Evolutionary conservation across 371 early-diverging fungal genomes (phyloP).

Genomic region (Mortierella sp.): DNA sequence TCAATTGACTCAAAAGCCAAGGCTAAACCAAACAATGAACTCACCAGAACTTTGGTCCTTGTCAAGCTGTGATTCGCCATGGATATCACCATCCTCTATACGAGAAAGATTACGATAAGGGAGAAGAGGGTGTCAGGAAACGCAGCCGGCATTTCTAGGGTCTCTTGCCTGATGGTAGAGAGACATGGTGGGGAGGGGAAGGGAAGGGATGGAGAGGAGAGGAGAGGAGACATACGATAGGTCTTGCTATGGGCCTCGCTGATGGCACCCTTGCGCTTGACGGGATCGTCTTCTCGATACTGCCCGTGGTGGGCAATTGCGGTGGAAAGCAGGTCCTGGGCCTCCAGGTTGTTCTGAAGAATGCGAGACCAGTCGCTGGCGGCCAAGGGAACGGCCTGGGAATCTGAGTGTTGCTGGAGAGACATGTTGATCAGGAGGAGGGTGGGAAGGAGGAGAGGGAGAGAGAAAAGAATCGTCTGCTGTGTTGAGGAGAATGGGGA

Average conservation of each 20-base stretch:
- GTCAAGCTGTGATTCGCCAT: constrained; percentile 9
- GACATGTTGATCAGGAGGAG: constrained; percentile 21
- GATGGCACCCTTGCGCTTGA: constrained; percentile 33
- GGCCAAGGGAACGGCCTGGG: constrained; percentile 18
- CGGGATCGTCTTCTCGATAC: constrained; percentile 39
- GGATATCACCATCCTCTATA: constrained; percentile 6
- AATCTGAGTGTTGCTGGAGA: constrained; percentile 26
- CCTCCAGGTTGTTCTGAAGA: constrained; percentile 27
- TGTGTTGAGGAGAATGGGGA: neutral
- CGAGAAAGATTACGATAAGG: too few relatives aligned
- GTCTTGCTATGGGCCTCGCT: constrained; percentile 1
- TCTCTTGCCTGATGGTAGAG: too few relatives aligned
- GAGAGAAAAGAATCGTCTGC: neutral
- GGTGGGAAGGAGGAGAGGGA: neutral
- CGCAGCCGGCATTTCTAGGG: too few relatives aligned
- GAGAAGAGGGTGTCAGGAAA: too few relatives aligned
- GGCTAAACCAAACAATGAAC: neutral
- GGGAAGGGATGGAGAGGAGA: neutral
- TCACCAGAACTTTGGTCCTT: constrained; percentile 44
- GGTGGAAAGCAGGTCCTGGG: constrained; percentile 43
- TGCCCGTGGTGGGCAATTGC: constrained; percentile 51
- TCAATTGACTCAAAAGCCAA: neutral
- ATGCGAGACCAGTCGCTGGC: constrained; percentile 48
- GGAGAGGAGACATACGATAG: neutral
- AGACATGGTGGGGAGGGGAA: too few relatives aligned